Base-by-base conservation (phyloP, 768 basidiomycete species). In the Daedaleopsis sinensis region DNA sequence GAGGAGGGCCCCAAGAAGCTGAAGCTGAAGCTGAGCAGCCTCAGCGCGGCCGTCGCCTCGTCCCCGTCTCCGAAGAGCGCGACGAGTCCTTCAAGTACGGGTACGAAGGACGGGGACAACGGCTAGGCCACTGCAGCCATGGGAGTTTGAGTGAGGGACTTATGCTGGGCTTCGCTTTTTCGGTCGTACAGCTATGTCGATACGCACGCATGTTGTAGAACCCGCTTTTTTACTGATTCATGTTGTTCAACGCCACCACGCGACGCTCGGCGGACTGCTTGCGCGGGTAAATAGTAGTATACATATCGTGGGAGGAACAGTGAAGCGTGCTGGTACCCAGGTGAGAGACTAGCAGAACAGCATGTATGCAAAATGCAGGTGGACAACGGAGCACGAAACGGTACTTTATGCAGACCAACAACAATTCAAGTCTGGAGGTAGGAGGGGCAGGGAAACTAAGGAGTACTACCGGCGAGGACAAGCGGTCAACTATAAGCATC, bases 91-190 rank as follows among this genome's bases (percentile, higher is more conserved):
- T 84, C 90, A 85, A 82, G 86, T 81, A 73, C 80, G 62, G 80
- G 84, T 69, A 79, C 82, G 60, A 91, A 91, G 75, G 88, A 91
- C 67, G 89, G 86, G 56, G 90, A 91, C 71, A 89, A 83, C 46
- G 90, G 90, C 63, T 91, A 70, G 54, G 12, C 21, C 47, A 12
- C 5, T 35, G 3, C 27, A 3, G 27, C 27, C 48, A 38, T 2
- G 37, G 15, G 16, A 27, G 4, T 46, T 27, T 21, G 16, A 21
- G 24, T 55, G 55, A 8, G 10, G 52, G 46, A 44, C 52, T 36
- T 57, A 52, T 57, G 61, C 61, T 62, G 56, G 61, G 52, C 58
- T 63, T 63, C 52, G 13, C 58, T 50, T 24, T 58, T 24, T 58
- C 62, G 58, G 55, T 59, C 57, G 50, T 56, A 59, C 43, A 47